These are phyloP conservation scores for Gypsophila paniculata DNA, from an alignment of 179 eudicot genomes.

Conservation along the genomic window DNA sequence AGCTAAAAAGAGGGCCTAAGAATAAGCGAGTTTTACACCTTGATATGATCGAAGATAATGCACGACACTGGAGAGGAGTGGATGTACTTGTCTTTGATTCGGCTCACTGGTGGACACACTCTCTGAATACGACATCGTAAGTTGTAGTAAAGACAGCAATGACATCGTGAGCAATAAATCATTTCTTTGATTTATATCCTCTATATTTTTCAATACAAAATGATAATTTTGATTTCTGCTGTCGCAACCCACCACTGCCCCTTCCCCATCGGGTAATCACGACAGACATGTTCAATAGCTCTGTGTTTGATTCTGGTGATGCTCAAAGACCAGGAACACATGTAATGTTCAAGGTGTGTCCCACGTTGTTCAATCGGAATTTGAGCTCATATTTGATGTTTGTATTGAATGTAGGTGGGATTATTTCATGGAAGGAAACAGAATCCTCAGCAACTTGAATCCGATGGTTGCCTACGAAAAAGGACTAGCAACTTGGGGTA, in stretches of 20 bases:
- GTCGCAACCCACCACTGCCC: too few species aligned
- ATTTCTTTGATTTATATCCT: too few species aligned
- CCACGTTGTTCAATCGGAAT: not conserved
- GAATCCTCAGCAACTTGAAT: slow-evolving; percentile 34
- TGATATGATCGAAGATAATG: slow-evolving; percentile 73
- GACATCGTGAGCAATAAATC: too few species aligned
- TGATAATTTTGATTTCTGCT: too few species aligned
- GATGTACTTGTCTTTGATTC: slow-evolving; percentile 78
- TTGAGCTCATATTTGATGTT: not conserved
- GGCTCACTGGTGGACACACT: slow-evolving; percentile 92
- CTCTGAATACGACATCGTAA: slow-evolving; percentile 52
- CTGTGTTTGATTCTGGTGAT: not conserved
- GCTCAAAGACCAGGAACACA: not conserved
- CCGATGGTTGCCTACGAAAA: slow-evolving; percentile 71
- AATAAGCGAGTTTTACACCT: slow-evolving; percentile 58
- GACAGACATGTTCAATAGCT: not conserved
- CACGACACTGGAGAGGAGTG: slow-evolving; percentile 69
- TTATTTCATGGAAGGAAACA: slow-evolving; percentile 54
- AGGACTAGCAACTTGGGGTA: slow-evolving; percentile 78
- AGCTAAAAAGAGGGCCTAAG: slow-evolving; percentile 39
- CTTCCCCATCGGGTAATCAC: too few species aligned
- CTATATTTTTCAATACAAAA: too few species aligned
- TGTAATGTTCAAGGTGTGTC: not conserved
- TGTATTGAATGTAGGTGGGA: slow-evolving; percentile 56
- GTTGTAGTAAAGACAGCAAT: not conserved